phyloP scores from a whole-genome alignment of 2,329 filamentous ascomycete genomes.

The Ambrosiella beaveri region DNA sequence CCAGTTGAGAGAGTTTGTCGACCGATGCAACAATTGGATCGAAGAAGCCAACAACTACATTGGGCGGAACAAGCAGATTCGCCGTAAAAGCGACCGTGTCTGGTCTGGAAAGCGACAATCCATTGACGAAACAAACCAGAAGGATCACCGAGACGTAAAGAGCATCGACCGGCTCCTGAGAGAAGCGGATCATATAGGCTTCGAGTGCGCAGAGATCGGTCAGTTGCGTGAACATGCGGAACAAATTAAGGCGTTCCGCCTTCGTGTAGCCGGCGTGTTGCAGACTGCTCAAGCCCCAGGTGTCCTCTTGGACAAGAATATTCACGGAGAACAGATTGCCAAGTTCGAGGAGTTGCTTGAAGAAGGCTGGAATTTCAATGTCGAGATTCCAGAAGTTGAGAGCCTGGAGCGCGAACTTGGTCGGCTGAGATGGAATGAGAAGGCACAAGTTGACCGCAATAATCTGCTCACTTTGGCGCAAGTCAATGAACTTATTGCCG shows the following conservation, averaged over 20 bases:
- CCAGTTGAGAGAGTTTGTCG: slow-evolving; percentile 74
- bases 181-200: slow-evolving; percentile 72
- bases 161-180: slow-evolving; percentile 74
- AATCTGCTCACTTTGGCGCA: slow-evolving; percentile 54
- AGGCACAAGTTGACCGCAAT: slow-evolving; percentile 47
- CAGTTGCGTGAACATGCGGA: slow-evolving; percentile 72
- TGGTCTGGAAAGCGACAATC: slow-evolving; percentile 61
- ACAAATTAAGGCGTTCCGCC: slow-evolving; percentile 70
- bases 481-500: slow-evolving; percentile 60
- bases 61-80: slow-evolving; percentile 91
- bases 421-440: slow-evolving; percentile 76
- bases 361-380: slow-evolving; percentile 71
- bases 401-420: slow-evolving; percentile 63
- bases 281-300: slow-evolving; percentile 23
- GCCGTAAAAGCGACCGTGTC: slow-evolving; percentile 80
- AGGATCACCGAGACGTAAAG: slow-evolving; percentile 71
- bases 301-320: slow-evolving; percentile 20
- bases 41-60: slow-evolving; percentile 94
- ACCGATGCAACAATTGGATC: slow-evolving; percentile 93
- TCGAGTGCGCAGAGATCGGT: slow-evolving; percentile 81
- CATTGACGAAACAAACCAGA: slow-evolving; percentile 62
- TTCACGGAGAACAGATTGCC: slow-evolving; percentile 43
- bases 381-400: slow-evolving; percentile 80
- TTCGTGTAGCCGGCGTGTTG: slow-evolving; percentile 53
- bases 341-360: slow-evolving; percentile 87